Evolutionary conservation across 495 filamentous ascomycete species (phyloP).

Genomic region (Lasiosphaeria ovina): DNA sequence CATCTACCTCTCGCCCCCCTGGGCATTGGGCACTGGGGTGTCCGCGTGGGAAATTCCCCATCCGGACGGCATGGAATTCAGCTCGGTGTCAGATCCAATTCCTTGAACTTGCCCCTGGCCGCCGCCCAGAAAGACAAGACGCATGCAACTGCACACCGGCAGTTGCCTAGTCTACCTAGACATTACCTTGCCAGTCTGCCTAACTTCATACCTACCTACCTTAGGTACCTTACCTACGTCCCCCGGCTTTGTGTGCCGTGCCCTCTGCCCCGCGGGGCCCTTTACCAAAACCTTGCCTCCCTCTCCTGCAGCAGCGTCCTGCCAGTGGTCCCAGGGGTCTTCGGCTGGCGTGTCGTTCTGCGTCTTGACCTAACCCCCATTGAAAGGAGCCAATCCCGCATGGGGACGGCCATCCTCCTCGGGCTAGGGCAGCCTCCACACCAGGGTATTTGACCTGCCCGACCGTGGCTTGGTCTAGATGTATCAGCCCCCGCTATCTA

Average conservation of each 20-base stretch:
- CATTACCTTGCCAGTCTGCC: not conserved
- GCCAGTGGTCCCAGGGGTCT: not conserved
- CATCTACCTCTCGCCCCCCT: not conserved
- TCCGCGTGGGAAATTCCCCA: slow-evolving; percentile 6
- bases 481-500: not conserved
- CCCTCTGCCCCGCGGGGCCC: not conserved
- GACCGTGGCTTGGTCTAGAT: not conserved
- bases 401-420: not conserved
- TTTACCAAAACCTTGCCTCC: not conserved
- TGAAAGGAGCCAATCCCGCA: not conserved
- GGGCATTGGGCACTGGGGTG: slow-evolving; percentile 2
- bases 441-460: not conserved
- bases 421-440: not conserved
- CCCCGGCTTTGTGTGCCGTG: not conserved
- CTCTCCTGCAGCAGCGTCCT: not conserved
- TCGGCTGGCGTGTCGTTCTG: not conserved
- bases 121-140: not conserved
- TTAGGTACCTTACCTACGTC: not conserved
- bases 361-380: not conserved
- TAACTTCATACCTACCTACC: not conserved
- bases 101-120: not conserved
- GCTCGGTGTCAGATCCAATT: not conserved
- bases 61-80: slow-evolving; percentile 7
- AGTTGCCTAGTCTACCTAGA: not conserved
- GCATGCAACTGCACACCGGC: not conserved